A percentile compares a stretch with the other conserved stretches of the same genome.
These are phyloP conservation scores for Geosmithia flava DNA, from an alignment of 2,329 filamentous ascomycete genomes.

Conservation along the genomic window DNA sequence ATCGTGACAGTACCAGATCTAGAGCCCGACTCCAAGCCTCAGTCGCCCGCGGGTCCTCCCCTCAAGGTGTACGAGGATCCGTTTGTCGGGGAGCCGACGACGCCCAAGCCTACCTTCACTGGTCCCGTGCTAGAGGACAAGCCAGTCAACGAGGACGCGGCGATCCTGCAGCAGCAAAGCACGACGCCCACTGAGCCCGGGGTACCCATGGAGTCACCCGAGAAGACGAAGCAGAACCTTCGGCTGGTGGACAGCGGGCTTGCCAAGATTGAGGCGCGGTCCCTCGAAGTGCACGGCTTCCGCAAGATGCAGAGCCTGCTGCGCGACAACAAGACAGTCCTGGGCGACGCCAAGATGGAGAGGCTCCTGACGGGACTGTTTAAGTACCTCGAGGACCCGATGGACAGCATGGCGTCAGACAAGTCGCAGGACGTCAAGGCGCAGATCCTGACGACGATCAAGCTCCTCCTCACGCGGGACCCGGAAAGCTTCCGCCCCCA, in stretches of 20 bases:
- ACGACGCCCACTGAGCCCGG: slow-evolving; percentile 1
- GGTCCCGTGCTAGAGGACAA: slow-evolving; percentile 45
- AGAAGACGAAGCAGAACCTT: slow-evolving; percentile 43
- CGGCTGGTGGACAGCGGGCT: slow-evolving; percentile 65
- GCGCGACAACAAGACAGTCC: slow-evolving; percentile 50
- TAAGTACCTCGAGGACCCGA: slow-evolving; percentile 55
- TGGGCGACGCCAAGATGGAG: slow-evolving; percentile 57
- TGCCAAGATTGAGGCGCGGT: slow-evolving; percentile 55
- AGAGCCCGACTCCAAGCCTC: slow-evolving; percentile 2
- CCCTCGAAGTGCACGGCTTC: slow-evolving; percentile 72
- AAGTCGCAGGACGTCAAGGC: slow-evolving; percentile 63
- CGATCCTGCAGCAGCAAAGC: slow-evolving; percentile 14
- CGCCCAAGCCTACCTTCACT: slow-evolving; percentile 30
- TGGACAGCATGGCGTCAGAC: slow-evolving; percentile 40
- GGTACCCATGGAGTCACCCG: slow-evolving; percentile 24
- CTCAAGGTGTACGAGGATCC: slow-evolving; percentile 53
- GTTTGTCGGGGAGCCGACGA: slow-evolving; percentile 34
- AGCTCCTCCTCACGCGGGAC: slow-evolving; percentile 57
- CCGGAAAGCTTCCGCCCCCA: slow-evolving; percentile 54
- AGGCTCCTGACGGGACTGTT: slow-evolving; percentile 56
- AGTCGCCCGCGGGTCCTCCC: slow-evolving; percentile 20
- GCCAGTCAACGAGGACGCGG: slow-evolving; percentile 44
- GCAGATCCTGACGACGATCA: slow-evolving; percentile 62
- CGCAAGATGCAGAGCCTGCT: slow-evolving; percentile 65
- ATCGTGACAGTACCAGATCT: neutral